Base-by-base conservation (phyloP, 2,329 filamentous ascomycete species). In the Purpureocillium lavendulum region DNA sequence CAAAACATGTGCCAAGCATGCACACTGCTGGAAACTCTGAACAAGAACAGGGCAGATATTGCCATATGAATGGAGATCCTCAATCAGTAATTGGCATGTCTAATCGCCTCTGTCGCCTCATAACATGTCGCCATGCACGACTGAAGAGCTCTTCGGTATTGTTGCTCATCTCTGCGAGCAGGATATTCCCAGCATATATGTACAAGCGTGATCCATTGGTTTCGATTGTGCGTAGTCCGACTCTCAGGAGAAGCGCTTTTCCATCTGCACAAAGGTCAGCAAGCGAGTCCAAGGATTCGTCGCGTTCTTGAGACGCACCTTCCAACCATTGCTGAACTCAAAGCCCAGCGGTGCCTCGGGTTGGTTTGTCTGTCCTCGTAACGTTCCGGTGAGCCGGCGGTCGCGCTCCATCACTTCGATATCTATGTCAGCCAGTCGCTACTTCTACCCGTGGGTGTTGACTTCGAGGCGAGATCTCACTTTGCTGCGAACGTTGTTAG, bases 1-100 rank as follows among this genome's bases (percentile, higher is more conserved):
- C 92, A 98, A 61, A 76, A 78, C 24, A 77, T 96, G 30, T 98
- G 92, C 64, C 94, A 98, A 62, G 92, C 92, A 1, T 98, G 92
- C 58, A 83, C 81, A 45, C 67, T 98, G 33, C 73, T 98, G 3
- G 89, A 97, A 51, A 87, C 84, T 0, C 61, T 98, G 35, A 98
- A 98, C 58, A 96, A 92, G 63, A 82, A 81, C 49, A 66, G 77
- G 43, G 65, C 75, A 42, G 68, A 77, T 50, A 75, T 81, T 45
- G 58, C 65, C 52, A 70, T 77, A 64, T 75, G 21, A 26, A 26
- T 26, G 21, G 21, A 26, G n/a, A 26, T 10, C 21, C 10, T 26
- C 10, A 10, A 10, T 5, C 21, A 26, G 21, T 6, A 26, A 10
- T 5, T 26, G 21, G 10, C 21, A 10, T 26, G n/a, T n/a, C n/a